A percentile compares a stretch with the other conserved stretches of the same genome.
Conservation (phyloP, 2,329 filamentous ascomycete genomes). For the Moelleriella libera region DNA sequence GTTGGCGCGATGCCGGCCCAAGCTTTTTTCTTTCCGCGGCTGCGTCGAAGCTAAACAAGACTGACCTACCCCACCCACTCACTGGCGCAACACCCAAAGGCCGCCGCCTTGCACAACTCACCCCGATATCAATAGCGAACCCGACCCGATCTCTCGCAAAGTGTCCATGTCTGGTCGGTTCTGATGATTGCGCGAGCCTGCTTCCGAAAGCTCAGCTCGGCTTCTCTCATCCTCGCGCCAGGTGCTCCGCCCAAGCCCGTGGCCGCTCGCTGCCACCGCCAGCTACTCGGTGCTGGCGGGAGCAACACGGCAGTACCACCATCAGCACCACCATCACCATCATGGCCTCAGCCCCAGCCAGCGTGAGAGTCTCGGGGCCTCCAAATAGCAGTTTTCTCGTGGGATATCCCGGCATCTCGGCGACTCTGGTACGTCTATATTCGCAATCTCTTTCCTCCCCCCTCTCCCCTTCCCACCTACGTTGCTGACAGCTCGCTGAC, state of each 20-base stretch:
- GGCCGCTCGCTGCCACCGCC: conserved; percentile 2
- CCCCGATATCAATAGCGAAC: no score
- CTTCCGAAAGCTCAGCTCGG: not conserved
- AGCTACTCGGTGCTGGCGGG: conserved; percentile 5
- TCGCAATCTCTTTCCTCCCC: not conserved
- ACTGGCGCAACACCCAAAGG: no score
- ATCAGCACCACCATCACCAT: no score
- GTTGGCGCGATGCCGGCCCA: no score
- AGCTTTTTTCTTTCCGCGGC: no score
- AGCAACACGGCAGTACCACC: conserved; percentile 7
- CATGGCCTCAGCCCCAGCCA: conserved; percentile 21
- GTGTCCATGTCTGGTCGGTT: no score
- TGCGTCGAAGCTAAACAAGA: no score
- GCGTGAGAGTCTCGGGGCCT: conserved; percentile 88
- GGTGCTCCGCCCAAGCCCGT: not conserved
- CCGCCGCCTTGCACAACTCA: no score
- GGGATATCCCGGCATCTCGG: conserved; percentile 94
- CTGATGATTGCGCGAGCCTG: not conserved
- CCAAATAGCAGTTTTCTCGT: conserved; percentile 95
- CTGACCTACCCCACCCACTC: no score
- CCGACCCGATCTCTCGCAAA: no score
- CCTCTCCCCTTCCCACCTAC: not conserved
- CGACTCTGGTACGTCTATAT: conserved; percentile 65
- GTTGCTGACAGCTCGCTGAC: not conserved
- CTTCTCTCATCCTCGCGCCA: not conserved